Evolutionary conservation across 2,329 filamentous ascomycete species (phyloP).

Genomic region (Pseudocercospora eumusae): DNA sequence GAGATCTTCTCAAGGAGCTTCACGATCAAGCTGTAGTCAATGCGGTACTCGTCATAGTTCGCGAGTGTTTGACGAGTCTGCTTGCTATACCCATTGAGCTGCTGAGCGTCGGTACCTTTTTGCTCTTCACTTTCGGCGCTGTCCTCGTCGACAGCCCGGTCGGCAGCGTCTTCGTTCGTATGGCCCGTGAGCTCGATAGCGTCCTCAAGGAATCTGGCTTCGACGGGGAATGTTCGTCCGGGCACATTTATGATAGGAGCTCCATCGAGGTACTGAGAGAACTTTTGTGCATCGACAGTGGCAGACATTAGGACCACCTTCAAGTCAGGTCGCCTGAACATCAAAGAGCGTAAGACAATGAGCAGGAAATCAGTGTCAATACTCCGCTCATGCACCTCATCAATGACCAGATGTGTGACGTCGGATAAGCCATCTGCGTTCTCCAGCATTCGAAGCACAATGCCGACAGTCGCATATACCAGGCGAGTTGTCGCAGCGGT

Average conservation of each 20-base stretch:
- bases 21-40: constrained; percentile 84
- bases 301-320: constrained; percentile 98
- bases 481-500: constrained; percentile 78
- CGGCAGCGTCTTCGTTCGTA: constrained; percentile 60
- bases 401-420: constrained; percentile 91
- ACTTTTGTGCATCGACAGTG: constrained; percentile 87
- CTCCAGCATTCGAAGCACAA: constrained; percentile 98
- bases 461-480: constrained; percentile 84
- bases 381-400: constrained; percentile 93
- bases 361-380: constrained; percentile 97
- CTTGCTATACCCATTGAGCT: constrained; percentile 71
- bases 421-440: constrained; percentile 81
- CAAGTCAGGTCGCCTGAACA: constrained; percentile 73
- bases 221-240: constrained; percentile 88
- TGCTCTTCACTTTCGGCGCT: constrained; percentile 43
- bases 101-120: constrained; percentile 58
- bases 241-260: constrained; percentile 89
- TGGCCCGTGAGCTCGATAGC: constrained; percentile 86
- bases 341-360: constrained; percentile 82
- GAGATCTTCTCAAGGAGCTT: constrained; percentile 77
- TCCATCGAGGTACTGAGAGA: constrained; percentile 82
- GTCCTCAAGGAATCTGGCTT: constrained; percentile 86
- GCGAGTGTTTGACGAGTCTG: constrained; percentile 73
- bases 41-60: constrained; percentile 84
- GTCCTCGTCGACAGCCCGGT: constrained; percentile 51